Percentiles rank a stretch among this genome's conserved stretches.
These are phyloP conservation scores for Chlorociboria aeruginascens DNA, from an alignment of 495 filamentous ascomycete genomes.

Conservation along the genomic window DNA sequence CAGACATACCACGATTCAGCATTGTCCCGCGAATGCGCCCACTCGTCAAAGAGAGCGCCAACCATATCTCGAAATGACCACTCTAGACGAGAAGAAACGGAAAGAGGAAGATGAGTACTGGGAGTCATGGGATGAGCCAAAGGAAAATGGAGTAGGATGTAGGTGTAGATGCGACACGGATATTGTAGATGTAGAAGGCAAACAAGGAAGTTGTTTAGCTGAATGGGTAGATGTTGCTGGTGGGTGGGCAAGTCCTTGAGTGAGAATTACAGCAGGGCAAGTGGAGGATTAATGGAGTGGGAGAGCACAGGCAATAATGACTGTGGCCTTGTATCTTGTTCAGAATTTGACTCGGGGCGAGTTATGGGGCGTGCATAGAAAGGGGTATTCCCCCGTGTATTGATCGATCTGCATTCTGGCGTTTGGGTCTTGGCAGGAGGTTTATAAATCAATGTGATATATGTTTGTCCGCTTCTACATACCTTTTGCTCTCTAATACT, in stretches of 20 bases:
- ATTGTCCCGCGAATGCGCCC: slow-evolving; percentile 94
- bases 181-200: slow-evolving; percentile 93
- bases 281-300: too few relatives aligned
- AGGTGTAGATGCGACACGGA: slow-evolving; percentile 97
- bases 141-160: slow-evolving; percentile 96
- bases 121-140: slow-evolving; percentile 71
- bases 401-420: too few relatives aligned
- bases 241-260: slow-evolving; percentile 61
- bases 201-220: slow-evolving; percentile 84
- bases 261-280: too few relatives aligned
- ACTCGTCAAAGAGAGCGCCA: slow-evolving; percentile 72
- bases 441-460: too few relatives aligned
- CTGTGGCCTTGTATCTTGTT: too few relatives aligned
- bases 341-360: too few relatives aligned
- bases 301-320: too few relatives aligned
- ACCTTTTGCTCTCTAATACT: too few relatives aligned
- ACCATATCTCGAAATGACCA: slow-evolving; percentile 78
- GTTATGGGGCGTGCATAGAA: too few relatives aligned
- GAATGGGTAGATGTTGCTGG: slow-evolving; percentile 98
- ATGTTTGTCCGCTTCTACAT: too few relatives aligned
- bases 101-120: slow-evolving; percentile 95
- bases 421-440: too few relatives aligned
- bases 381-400: too few relatives aligned
- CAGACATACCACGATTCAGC: slow-evolving; percentile 96
- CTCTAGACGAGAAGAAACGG: slow-evolving; percentile 72